These are phyloP conservation scores for Diaporthe vexans DNA, from an alignment of 2,329 filamentous ascomycete species.

Conservation along the genomic window DNA sequence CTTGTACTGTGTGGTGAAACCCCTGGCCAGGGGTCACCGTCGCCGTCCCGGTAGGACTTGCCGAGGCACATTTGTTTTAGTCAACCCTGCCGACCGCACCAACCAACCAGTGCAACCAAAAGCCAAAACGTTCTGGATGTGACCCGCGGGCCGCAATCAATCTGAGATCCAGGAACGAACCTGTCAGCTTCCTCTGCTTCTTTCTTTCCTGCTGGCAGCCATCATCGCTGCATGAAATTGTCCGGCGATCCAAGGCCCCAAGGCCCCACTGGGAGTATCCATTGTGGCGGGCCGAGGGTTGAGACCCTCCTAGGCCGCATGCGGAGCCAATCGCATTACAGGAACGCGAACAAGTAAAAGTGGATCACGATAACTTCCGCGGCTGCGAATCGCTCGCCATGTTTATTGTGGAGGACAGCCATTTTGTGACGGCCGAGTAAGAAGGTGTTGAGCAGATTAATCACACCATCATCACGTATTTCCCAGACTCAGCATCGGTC, in stretches of 20 bases:
- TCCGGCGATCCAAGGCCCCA: conserved; percentile 1
- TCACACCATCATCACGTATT: neutral
- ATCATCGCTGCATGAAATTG: conserved; percentile 34
- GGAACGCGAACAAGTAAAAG: neutral
- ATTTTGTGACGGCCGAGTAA: neutral
- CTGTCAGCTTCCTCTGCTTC: neutral
- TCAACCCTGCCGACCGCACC: neutral
- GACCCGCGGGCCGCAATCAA: conserved; percentile 27
- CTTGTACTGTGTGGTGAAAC: neutral
- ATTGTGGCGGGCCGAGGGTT: conserved; percentile 31
- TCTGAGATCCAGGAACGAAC: conserved; percentile 19
- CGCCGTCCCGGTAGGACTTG: neutral
- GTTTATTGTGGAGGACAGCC: conserved; percentile 15
- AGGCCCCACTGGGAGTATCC: conserved; percentile 8
- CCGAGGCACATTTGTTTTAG: conserved; percentile 2
- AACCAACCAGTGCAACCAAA: neutral
- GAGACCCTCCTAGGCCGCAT: conserved; percentile 19
- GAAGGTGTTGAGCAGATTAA: neutral
- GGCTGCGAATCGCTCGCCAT: conserved; percentile 7
- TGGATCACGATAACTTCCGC: conserved; percentile 8
- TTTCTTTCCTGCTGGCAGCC: neutral
- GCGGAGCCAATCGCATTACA: conserved; percentile 37
- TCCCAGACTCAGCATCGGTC: conserved; percentile 18
- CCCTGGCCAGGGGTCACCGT: neutral
- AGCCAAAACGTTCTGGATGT: neutral